Evolutionary conservation across 1,284 basidiomycete genomes (phyloP), one percentile per base, ranked within the genome.

Genomic region (Ustilago trichophora): DNA sequence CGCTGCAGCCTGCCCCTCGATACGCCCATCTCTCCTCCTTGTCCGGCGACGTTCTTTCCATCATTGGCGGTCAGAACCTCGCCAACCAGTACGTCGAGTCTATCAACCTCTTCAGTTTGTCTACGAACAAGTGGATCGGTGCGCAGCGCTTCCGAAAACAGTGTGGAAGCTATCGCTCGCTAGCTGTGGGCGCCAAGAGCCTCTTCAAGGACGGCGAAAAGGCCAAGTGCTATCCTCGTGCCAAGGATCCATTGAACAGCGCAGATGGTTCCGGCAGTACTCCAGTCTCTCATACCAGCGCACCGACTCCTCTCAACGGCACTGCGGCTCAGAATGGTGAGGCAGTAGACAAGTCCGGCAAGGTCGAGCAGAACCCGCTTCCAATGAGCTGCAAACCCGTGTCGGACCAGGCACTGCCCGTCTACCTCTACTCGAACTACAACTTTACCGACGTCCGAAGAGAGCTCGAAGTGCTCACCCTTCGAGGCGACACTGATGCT

Each of bases 1-100:
- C 51, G 18, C 21, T 48, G 13, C 52, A 38, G 9, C 76, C 76
- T 0, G 59, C 65, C 13, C 56, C 75, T 19, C 57, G 76, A 27
- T 78, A 78, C 32, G 76, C 76, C 3, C 76, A 78, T 47, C 71
- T 78, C 27, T 73, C 72, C 12, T 65, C 75, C 4, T 44, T 73
- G 11, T 70, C 73, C 0, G 65, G 60, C 48, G 58, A 75, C 54
- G 53, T 41, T 3, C 86, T 98, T n/a, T 90, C 94, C 82, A 87
- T 98, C 75, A 92, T 95, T 48, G 94, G 94, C 9, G 94, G 94
- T 4, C 94, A 97, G 80, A 91, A 96, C 80, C 67, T 83, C 7
- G 79, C 82, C 45, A 85, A 85, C 62, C 80, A 83, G 55, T 80
- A 73, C 69, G 48, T 78, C 88, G 72, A 78, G 41, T 59, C 66